These are phyloP conservation scores for Cicer arietinum DNA, from an alignment of 306 rosid species.

Conservation along the genomic window DNA sequence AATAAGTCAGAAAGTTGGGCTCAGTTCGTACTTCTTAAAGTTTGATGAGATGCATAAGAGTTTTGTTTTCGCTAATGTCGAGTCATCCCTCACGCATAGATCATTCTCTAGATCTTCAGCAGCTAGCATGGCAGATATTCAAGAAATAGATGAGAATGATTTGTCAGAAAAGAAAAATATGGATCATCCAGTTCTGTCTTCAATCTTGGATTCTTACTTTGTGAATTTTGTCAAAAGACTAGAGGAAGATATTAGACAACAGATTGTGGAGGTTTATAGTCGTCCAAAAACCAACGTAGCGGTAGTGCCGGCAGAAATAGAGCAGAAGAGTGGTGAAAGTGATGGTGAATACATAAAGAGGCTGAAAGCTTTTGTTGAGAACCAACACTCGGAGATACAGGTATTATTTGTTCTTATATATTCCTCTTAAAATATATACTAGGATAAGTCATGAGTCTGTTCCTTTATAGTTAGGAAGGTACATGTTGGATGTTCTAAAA, in stretches of 20 bases:
- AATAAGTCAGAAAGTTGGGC: conserved; percentile 88
- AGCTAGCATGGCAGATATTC: conserved; percentile 84
- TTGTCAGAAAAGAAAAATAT: conserved; percentile 58
- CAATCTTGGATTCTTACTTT: conserved; percentile 73
- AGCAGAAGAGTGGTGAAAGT: conserved; percentile 77
- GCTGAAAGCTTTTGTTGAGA: conserved; percentile 82
- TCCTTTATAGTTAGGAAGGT: conserved; percentile 12
- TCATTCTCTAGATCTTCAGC: conserved; percentile 82
- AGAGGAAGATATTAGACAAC: conserved; percentile 79
- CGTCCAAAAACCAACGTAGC: conserved; percentile 83
- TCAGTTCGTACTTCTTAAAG: conserved; percentile 77
- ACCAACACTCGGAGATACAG: conserved; percentile 95
- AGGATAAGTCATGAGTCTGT: conserved; percentile 34
- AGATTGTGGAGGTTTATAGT: conserved; percentile 79
- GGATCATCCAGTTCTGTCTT: conserved; percentile 78
- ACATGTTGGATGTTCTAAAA: conserved; percentile 23
- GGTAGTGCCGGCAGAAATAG: conserved; percentile 94
- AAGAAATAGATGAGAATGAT: conserved; percentile 65
- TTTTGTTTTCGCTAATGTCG: conserved; percentile 60
- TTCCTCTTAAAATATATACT: conserved; percentile 31
- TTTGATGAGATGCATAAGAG: conserved; percentile 88
- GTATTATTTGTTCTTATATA: conserved; percentile 48
- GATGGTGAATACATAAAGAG: conserved; percentile 83
- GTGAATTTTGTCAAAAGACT: conserved; percentile 62
- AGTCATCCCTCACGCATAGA: conserved; percentile 56